Conservation (phyloP, 2,329 filamentous ascomycete species). For the Arthrobotrys sphaeroides region DNA sequence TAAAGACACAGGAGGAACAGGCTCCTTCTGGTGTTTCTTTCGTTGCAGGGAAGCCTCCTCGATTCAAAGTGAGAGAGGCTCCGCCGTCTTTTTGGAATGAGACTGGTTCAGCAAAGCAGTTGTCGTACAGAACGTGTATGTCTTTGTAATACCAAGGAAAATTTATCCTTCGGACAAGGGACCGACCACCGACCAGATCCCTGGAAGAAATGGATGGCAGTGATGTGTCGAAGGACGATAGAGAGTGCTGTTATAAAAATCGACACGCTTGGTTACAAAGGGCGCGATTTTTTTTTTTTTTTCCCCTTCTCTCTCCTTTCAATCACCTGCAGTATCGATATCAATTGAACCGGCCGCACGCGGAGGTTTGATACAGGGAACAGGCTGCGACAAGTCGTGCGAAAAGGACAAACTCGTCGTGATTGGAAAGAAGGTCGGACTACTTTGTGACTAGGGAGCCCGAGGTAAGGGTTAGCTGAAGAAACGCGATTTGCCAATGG, state of each 20-base stretch:
- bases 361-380: conserved; percentile 44
- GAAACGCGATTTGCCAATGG: conserved; percentile 38
- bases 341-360: conserved; percentile 52
- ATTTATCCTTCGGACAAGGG: conserved; percentile 24
- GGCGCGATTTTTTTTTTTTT: conserved; percentile 43
- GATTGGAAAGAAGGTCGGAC: conserved; percentile 22
- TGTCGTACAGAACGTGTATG: conserved; percentile 53
- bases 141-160: conserved; percentile 44
- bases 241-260: conserved; percentile 13
- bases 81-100: conserved; percentile 19
- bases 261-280: conserved; percentile 51
- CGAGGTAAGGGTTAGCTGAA: conserved; percentile 13
- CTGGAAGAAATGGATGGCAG: conserved; percentile 10
- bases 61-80: conserved; percentile 51
- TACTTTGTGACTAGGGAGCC: conserved; percentile 12
- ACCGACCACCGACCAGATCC: conserved; percentile 13
- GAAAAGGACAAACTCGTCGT: conserved; percentile 43
- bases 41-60: conserved; percentile 40
- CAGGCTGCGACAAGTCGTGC: conserved; percentile 33
- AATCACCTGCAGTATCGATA: conserved; percentile 37
- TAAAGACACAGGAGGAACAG: conserved; percentile 49
- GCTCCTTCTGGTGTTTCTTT: conserved; percentile 34
- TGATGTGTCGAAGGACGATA: background rate
- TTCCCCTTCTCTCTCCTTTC: background rate
- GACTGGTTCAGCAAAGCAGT: conserved; percentile 35